Evolutionary conservation across 176 grass and related monocot species (phyloP), one percentile per base, ranked within the genome.

Genomic region (Triticum turgidum): DNA sequence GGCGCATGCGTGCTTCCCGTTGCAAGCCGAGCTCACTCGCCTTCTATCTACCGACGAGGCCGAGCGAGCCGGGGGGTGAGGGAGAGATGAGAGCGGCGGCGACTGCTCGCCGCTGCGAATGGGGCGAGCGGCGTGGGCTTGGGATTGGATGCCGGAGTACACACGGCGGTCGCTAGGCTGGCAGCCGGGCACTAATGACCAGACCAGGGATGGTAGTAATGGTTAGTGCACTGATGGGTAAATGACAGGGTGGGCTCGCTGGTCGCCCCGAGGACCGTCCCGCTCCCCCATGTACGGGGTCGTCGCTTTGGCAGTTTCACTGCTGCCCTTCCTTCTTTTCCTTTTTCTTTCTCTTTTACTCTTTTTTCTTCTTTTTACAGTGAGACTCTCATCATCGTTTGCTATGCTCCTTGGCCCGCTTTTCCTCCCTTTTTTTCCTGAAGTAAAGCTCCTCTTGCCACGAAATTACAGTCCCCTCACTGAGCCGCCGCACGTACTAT

Each of bases 131-230:
- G 20, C n/a, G 45, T 32, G 73, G 73, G 45, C 25, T 76, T 27
- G 73, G 49, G 73, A 54, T 15, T 76, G 25, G 73, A 76, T 76
- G 25, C 73, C 73, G 45, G 73, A 76, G 73, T 5, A 32, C 44
- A 52, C 25, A 76, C 73, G 47, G 47, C 74, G 74, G 74, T 32
- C 15, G 47, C 73, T 76, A 4, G 45, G 73, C 45, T 11, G 27
- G 25, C 47, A 27, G 47, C n/a, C 61, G n/a, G 61, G 61, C 61
- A 59, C 56, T 59, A 59, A 59, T 56, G 52, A 56, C 52, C 49
- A 52, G 52, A 56, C 52, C 49, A 52, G 4, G 49, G 49, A 14
- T 52, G 49, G 51, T 54, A 54, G 51, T 54, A 54, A 54, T 54
- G 51, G 51, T 18, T 6, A 59, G 56, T 58, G 54, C 6, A 58